Percentiles rank a stretch among this genome's conserved stretches.
Conservation (phyloP, 768 basidiomycete species). For the Hypsizygus marmoreus region DNA sequence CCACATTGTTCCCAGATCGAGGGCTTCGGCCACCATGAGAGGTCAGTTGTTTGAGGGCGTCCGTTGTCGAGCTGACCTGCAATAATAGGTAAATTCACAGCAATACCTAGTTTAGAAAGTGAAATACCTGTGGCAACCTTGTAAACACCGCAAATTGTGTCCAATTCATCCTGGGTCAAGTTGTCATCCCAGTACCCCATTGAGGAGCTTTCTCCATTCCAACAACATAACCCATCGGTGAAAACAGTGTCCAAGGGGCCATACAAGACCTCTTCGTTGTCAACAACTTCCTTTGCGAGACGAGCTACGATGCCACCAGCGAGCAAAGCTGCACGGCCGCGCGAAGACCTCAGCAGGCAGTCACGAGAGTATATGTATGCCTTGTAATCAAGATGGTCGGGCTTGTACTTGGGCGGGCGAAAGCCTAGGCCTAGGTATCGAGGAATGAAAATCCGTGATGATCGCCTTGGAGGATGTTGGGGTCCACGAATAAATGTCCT, state of each 20-base stretch:
- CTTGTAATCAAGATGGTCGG: slow-evolving; percentile 5
- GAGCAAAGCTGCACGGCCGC: slow-evolving; percentile 26
- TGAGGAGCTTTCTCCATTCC: not conserved
- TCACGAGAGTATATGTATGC: slow-evolving; percentile 5
- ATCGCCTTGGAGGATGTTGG: not conserved
- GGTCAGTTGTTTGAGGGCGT: slow-evolving; percentile 6
- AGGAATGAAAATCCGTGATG: not conserved
- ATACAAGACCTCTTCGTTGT: slow-evolving; percentile 11
- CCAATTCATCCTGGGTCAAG: slow-evolving; percentile 20
- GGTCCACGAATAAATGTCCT: slow-evolving; percentile 8
- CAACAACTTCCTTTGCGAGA: slow-evolving; percentile 16
- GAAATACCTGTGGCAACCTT: slow-evolving; percentile 18
- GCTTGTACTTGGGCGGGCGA: slow-evolving; percentile 9
- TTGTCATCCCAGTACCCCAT: slow-evolving; percentile 21
- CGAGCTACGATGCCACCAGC: slow-evolving; percentile 26
- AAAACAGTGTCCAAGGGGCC: slow-evolving; percentile 19
- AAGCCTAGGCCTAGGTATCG: slow-evolving; percentile 16
- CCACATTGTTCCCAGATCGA: slow-evolving; percentile 5
- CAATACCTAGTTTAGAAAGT: not conserved
- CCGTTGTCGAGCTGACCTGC: not conserved
- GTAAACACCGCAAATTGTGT: slow-evolving; percentile 24
- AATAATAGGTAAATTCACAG: not conserved
- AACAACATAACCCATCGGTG: slow-evolving; percentile 1
- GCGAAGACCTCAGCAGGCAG: slow-evolving; percentile 5
- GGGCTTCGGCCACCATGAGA: slow-evolving; percentile 22